Evolutionary conservation across 768 basidiomycete genomes (phyloP), one percentile per base, ranked within the genome.

Genomic region (Dacryopinax primogenitus): DNA sequence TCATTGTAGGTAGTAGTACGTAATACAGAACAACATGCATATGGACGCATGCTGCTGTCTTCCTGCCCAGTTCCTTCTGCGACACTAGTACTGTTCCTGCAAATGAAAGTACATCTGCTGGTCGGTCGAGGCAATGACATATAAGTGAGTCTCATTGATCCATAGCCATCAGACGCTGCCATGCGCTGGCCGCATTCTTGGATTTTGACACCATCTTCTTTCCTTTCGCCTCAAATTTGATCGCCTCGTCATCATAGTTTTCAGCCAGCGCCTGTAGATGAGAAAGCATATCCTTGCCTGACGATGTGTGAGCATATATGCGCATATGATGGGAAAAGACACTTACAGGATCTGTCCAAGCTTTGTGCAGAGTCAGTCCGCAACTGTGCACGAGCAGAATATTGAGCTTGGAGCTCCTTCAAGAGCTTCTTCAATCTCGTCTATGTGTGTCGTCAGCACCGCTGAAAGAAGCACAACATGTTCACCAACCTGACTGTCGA

Each of bases 1-100:
- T 39, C 4, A 44, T 7, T 44, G 41, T 58, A 58, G 3, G 32
- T 58, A 58, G 26, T 4, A 13, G 11, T 44, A 15, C 51, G 30
- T 58, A 58, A 28, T 28, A 58, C 30, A 58, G 26, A 58, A 47
- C n/a, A 47, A n/a, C n/a, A n/a, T n/a, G n/a, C n/a, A n/a, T n/a
- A n/a, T n/a, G n/a, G n/a, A n/a, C n/a, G n/a, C n/a, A n/a, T n/a
- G n/a, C n/a, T n/a, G n/a, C n/a, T n/a, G n/a, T n/a, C n/a, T n/a
- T n/a, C n/a, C n/a, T n/a, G n/a, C n/a, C n/a, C n/a, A n/a, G n/a
- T n/a, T n/a, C n/a, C n/a, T n/a, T n/a, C n/a, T n/a, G n/a, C n/a
- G n/a, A n/a, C n/a, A n/a, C n/a, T n/a, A n/a, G n/a, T n/a, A n/a
- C n/a, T n/a, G n/a, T n/a, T n/a, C n/a, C n/a, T n/a, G n/a, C n/a